phyloP scores from a whole-genome alignment of 2,329 filamentous ascomycete species.

The Colletotrichum melonis region DNA sequence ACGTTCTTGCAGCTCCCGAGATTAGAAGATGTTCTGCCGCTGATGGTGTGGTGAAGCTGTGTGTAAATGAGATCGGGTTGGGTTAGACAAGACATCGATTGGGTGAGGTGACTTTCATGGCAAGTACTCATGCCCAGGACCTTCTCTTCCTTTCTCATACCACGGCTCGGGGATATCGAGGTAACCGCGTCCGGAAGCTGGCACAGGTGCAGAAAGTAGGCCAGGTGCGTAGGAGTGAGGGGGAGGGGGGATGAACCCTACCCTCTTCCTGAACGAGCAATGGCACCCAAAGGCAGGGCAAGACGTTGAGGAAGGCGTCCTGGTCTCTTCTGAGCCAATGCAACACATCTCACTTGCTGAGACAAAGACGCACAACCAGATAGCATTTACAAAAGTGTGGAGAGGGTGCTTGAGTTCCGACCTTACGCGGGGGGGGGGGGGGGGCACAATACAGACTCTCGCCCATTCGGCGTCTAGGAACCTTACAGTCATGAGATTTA shows the following conservation, averaged over 20 bases:
- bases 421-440: neutral
- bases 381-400: conserved; percentile 23
- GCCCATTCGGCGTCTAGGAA: conserved; percentile 8
- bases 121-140: neutral
- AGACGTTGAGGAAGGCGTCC: conserved; percentile 20
- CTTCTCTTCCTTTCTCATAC: neutral
- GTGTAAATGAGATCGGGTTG: neutral
- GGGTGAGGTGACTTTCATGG: neutral
- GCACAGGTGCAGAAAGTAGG: conserved; percentile 4
- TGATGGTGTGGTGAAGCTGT: neutral
- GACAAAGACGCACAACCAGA: conserved; percentile 3
- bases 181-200: conserved; percentile 1
- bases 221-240: neutral
- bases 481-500: conserved; percentile 32
- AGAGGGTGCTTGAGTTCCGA: conserved; percentile 10
- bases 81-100: neutral
- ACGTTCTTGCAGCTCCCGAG: neutral
- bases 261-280: neutral
- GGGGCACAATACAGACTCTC: conserved; percentile 25
- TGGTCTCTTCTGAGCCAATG: conserved; percentile 8
- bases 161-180: conserved; percentile 9
- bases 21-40: neutral
- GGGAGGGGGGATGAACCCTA: neutral
- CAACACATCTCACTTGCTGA: conserved; percentile 22
- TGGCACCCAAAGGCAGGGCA: neutral